Base-by-base conservation (phyloP, 371 early-diverging fungal genomes). In the Actinomortierella wolfii region DNA sequence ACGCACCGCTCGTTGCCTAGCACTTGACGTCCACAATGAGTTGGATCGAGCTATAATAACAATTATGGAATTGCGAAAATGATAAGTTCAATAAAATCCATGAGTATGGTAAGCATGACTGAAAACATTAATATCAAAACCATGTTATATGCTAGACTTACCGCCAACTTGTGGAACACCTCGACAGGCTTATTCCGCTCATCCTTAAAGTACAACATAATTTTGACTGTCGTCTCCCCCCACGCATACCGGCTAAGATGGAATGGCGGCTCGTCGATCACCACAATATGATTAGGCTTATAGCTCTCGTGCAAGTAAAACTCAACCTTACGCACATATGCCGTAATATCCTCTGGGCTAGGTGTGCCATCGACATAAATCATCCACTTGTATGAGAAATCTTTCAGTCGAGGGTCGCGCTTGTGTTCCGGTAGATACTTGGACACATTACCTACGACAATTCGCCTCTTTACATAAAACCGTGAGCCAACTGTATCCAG, bases 151-250 rank as follows among this genome's bases (percentile, higher is more conserved):
- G 26, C 4, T 11, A 34, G 11, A 54, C 67, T 56, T 76, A 91
- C 89, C 76, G 87, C 91, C n/a, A 94, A 56, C n/a, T 83, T 78
- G 67, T 94, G 93, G 21, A 94, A 87, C 14, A 96, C 67, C 58
- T 94, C 93, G 0, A 94, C 83, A 0, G 94, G 88, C 64, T 93
- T 93, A 76, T 96, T 97, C 41, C 87, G 78, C 3, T 75, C 68
- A 57, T 83, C 83, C 17, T 82, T 81, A 77, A 97, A 96, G 61
- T 83, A 86, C 11, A 97, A 52, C 56, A 93, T 90, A 15, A 95
- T 75, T 23, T 94, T 84, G 47, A 96, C 79, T 14, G 95, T 94
- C 59, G 94, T 96, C 76, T 97, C 97, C 7, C 97, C 97, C 96
- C 96, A 97, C 0, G 96, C 97, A 57, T 86, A 83, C 1, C 95